Evolutionary conservation across 495 filamentous ascomycete genomes (phyloP).

Genomic region (Penicillium atrosanguineum): DNA sequence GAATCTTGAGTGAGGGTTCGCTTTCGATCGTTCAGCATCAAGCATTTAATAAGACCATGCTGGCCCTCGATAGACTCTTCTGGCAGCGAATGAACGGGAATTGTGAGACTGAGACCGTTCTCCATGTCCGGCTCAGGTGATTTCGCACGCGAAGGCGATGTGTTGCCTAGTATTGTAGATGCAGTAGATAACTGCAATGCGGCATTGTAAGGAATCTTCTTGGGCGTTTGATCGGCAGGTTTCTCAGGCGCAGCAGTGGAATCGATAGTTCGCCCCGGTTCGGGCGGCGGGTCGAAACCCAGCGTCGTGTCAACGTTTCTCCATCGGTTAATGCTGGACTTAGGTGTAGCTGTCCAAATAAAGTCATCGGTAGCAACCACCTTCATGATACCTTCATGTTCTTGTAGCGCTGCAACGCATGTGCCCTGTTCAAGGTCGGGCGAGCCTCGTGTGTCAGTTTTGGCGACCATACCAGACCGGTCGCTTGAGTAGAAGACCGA

Average conservation of each 20-base stretch:
- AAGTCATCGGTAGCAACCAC: slow-evolving; percentile 75
- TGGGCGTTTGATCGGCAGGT: slow-evolving; percentile 31
- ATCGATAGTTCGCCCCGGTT: slow-evolving; percentile 48
- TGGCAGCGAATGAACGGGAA: slow-evolving; percentile 71
- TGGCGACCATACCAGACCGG: slow-evolving; percentile 84
- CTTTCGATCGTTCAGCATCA: slow-evolving; percentile 85
- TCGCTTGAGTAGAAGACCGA: slow-evolving; percentile 93
- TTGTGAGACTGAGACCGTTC: slow-evolving; percentile 50
- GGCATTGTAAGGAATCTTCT: slow-evolving; percentile 72
- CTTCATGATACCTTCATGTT: slow-evolving; percentile 85
- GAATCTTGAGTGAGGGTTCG: slow-evolving; percentile 90
- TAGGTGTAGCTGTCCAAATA: slow-evolving; percentile 92
- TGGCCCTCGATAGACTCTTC: slow-evolving; percentile 91
- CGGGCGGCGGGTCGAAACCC: slow-evolving; percentile 53
- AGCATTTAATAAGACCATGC: slow-evolving; percentile 90
- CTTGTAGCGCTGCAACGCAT: slow-evolving; percentile 83
- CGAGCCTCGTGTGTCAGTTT: slow-evolving; percentile 80
- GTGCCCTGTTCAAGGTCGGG: slow-evolving; percentile 85
- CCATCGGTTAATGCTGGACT: slow-evolving; percentile 96
- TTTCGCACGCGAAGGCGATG: slow-evolving; percentile 48
- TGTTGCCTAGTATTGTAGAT: slow-evolving; percentile 62
- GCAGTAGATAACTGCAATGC: slow-evolving; percentile 81
- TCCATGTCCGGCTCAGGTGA: slow-evolving; percentile 60
- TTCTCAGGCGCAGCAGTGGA: slow-evolving; percentile 13
- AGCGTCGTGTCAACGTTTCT: slow-evolving; percentile 74